Evolutionary conservation across 192 early-diverging fungal species (phyloP), one percentile per base, ranked within the genome.

Genomic region (Haplosporangium gracile): DNA sequence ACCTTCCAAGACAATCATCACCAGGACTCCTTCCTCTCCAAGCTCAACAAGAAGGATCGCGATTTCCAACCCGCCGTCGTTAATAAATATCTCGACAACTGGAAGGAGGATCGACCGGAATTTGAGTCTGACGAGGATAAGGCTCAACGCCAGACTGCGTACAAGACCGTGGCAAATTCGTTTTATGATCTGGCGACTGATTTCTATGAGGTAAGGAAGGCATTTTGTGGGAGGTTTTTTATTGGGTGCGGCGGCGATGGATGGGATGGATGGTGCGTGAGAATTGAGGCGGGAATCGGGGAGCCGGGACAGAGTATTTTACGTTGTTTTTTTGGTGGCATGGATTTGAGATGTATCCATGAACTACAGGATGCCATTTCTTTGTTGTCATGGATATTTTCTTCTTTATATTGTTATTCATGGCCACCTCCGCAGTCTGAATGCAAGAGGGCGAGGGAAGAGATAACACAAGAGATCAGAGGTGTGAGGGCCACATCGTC

Each of bases 181-280:
- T 96, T 94, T 86, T 96, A 96, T 83, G 95, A 95, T 80, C 90
- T 95, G 81, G 94, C 93, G 49, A 96, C 95, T 26, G 95, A 96
- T 77, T 96, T 96, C 74, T 96, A 96, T 89, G 95, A 95, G 89
- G 93, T 93, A 90, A 57, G 45, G 68, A 60, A 45, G 15, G 36
- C 69, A 16, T 10, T 53, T 43, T 49, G 29, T 40, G 26, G 39
- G 47, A 75, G 9, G 72, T 22, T 24, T 73, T 24, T 40, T 4
- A n/a, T 57, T 38, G 47, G 29, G 49, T 13, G 9, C 2, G 16
- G 49, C 16, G 49, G n/a, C n/a, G n/a, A n/a, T 5, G 49, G 49
- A 2, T 18, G 15, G 49, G 18, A 29, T 5, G 29, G 39, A 45
- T n/a, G 26, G 32, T 65, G 26, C 15, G 13, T 29, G 24, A 65